Base-by-base conservation (phyloP, 169 alveolate species). In the Eimeria falciformis region DNA sequence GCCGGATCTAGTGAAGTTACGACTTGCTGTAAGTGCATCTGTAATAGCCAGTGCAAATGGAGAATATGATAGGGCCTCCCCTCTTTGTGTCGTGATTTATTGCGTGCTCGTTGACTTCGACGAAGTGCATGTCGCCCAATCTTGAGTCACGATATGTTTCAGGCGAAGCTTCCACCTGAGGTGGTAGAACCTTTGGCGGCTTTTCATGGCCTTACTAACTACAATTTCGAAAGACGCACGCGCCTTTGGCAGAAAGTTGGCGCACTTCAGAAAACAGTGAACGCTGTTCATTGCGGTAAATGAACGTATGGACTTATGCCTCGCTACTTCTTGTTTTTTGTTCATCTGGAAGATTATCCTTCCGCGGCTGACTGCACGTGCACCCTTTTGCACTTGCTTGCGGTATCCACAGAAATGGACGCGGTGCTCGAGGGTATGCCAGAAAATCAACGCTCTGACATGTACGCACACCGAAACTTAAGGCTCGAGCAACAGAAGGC, bases 101-200 rank as follows among this genome's bases (percentile, higher is more conserved):
- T n/a, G n/a, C n/a, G n/a, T n/a, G n/a, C n/a, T n/a, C n/a, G n/a
- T 50, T 50, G 18, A 50, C 62, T 50, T 50, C 11, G 62, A 50
- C 62, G 11, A 50, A 21, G 11, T 50, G n/a, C n/a, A n/a, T n/a
- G n/a, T n/a, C n/a, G n/a, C n/a, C n/a, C n/a, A n/a, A n/a, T n/a
- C n/a, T n/a, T n/a, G n/a, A n/a, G n/a, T n/a, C n/a, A n/a, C n/a
- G n/a, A n/a, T n/a, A n/a, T 5, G 9, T 7, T 33, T 0, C 86
- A 93, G 95, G 95, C 94, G 21, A 58, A 84, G 23, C 90, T 91
- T 37, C 95, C 95, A 18, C 95, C 95, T 4, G 95, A 93, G 77
- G 93, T 73, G 25, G 47, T 93, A 53, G 95, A 93, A 93, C 95
- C 95, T 2, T 53, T 93, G 62, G 81, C 71, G 7, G 94, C 95